A percentile compares a stretch with the other conserved stretches of the same genome.
Evolutionary conservation across 208 protist genomes (phyloP).

Genomic region (Trypanosoma grayi): DNA sequence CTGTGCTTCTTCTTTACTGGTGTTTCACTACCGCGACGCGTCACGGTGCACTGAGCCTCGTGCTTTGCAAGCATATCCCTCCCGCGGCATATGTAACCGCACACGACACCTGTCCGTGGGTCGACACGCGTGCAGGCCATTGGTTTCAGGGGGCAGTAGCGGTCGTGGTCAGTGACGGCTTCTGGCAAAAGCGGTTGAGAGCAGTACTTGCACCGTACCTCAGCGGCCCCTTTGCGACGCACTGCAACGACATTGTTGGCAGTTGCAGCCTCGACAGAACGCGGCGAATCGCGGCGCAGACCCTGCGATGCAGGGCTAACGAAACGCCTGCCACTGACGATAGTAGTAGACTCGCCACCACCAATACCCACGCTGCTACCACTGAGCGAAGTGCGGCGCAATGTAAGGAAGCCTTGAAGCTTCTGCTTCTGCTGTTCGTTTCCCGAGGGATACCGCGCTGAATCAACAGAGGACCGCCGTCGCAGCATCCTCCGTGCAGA

Average conservation of each 20-base stretch:
- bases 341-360: no score
- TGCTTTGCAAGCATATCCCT: background rate
- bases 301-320: background rate
- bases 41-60: background rate
- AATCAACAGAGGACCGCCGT: background rate
- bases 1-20: background rate
- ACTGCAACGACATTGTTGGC: background rate
- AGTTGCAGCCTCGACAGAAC: no score
- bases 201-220: constrained; percentile 7
- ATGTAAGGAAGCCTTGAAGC: background rate
- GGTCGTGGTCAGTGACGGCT: background rate
- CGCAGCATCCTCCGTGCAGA: background rate
- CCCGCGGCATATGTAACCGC: constrained; percentile 4
- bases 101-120: background rate
- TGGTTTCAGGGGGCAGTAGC: constrained; percentile 5
- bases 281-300: background rate
- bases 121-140: background rate
- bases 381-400: background rate
- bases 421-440: background rate
- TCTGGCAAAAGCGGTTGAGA: background rate
- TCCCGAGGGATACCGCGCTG: background rate
- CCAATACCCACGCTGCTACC: background rate
- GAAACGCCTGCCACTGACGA: no score
- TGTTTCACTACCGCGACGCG: background rate
- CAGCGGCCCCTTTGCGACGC: background rate